A percentile compares a stretch with the other conserved stretches of the same genome.
Conservation (phyloP, 179 eudicot species). For the Beta corolliflora region DNA sequence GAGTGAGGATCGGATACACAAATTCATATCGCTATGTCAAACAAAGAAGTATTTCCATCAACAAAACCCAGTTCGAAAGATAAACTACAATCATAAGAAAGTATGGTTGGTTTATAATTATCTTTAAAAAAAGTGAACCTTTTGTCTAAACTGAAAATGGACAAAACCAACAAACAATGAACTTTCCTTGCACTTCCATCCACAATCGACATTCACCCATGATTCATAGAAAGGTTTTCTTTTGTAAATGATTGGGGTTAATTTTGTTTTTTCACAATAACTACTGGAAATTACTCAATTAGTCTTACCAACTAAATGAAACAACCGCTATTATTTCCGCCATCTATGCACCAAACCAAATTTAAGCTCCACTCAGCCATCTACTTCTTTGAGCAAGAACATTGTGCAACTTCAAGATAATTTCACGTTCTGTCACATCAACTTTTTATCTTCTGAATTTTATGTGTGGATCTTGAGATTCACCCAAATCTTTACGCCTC, state of each 20-base stretch:
- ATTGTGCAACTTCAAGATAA: neutral
- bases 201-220: too few species aligned
- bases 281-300: too few species aligned
- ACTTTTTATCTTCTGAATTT: neutral
- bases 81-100: neutral
- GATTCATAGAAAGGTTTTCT: neutral
- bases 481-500: neutral
- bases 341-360: neutral
- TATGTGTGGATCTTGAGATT: neutral
- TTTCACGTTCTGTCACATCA: too few species aligned
- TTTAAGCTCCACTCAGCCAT: neutral
- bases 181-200: neutral
- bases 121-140: neutral
- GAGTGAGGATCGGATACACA: neutral
- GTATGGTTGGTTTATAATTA: too few species aligned
- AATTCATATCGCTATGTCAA: neutral
- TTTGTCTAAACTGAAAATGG: neutral
- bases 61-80: neutral
- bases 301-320: neutral
- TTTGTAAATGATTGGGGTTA: neutral
- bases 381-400: neutral
- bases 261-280: too few species aligned
- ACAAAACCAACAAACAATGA: neutral
- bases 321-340: neutral
- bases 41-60: neutral